phyloP scores from a whole-genome alignment of 371 early-diverging fungal species.

The Mortierella sp. region DNA sequence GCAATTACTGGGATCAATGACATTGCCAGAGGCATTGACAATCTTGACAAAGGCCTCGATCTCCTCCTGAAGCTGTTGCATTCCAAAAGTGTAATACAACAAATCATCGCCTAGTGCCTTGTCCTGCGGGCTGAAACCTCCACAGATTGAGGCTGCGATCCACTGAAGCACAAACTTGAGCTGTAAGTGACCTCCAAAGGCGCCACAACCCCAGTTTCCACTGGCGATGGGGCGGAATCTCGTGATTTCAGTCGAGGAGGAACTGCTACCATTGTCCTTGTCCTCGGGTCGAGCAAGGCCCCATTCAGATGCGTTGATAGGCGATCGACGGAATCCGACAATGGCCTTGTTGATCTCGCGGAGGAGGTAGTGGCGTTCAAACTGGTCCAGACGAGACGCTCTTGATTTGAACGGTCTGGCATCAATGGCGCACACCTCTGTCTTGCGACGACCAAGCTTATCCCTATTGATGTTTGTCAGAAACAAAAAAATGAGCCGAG shows the following conservation, averaged over 20 bases:
- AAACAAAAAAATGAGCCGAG: background rate
- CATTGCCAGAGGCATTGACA: conserved; percentile 17
- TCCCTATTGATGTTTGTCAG: conserved; percentile 19
- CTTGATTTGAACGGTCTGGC: conserved; percentile 50
- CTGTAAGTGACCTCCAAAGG: conserved; percentile 69
- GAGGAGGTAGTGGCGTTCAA: conserved; percentile 30
- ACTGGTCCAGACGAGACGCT: conserved; percentile 46
- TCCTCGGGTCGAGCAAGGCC: conserved; percentile 27
- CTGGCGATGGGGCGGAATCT: conserved; percentile 59
- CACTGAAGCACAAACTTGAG: conserved; percentile 69
- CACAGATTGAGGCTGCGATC: conserved; percentile 59
- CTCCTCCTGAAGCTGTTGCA: conserved; percentile 30
- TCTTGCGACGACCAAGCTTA: conserved; percentile 42
- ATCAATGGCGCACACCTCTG: conserved; percentile 54
- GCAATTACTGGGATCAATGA: conserved; percentile 42
- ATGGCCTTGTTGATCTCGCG: conserved; percentile 56
- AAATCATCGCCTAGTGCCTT: conserved; percentile 28
- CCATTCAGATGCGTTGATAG: conserved; percentile 51
- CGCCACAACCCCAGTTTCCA: conserved; percentile 73
- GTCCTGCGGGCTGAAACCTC: conserved; percentile 14
- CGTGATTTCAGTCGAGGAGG: background rate
- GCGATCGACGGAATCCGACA: conserved; percentile 42
- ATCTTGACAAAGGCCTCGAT: conserved; percentile 42
- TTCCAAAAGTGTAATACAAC: conserved; percentile 53
- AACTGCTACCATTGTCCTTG: background rate